Percentiles rank a stretch among this genome's conserved stretches.
Evolutionary conservation across 2,329 filamentous ascomycete species (phyloP).

Genomic region (Amylocarpus encephaloides): DNA sequence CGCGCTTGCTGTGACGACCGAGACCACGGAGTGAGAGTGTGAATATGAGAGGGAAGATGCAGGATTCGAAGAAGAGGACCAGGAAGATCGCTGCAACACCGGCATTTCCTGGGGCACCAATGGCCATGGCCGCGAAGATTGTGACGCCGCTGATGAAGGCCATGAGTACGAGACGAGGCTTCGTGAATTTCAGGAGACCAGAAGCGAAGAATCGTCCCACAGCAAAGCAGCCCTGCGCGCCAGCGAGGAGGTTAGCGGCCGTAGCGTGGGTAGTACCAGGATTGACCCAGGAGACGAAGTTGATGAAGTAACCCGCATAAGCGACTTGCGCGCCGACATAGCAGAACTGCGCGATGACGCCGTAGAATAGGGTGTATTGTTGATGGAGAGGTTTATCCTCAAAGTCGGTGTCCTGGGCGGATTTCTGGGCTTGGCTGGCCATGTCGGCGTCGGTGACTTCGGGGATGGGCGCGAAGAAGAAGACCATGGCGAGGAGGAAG

Average conservation of each 20-base stretch:
- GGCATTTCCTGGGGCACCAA: slow-evolving; percentile 37
- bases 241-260: slow-evolving; percentile 59
- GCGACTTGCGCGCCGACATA: slow-evolving; percentile 53
- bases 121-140: slow-evolving; percentile 40
- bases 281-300: slow-evolving; percentile 40
- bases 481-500: slow-evolving; percentile 60
- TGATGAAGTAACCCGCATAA: slow-evolving; percentile 55
- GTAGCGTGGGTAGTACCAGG: slow-evolving; percentile 38
- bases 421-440: slow-evolving; percentile 38
- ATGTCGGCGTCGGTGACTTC: slow-evolving; percentile 48
- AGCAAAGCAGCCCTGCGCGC: slow-evolving; percentile 68
- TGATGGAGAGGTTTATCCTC: slow-evolving; percentile 22
- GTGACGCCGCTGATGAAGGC: slow-evolving; percentile 57
- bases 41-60: slow-evolving; percentile 78
- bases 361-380: slow-evolving; percentile 57
- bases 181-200: slow-evolving; percentile 52
- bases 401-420: slow-evolving; percentile 16
- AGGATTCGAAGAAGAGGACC: slow-evolving; percentile 68
- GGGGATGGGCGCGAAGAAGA: slow-evolving; percentile 60
- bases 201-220: slow-evolving; percentile 65
- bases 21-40: slow-evolving; percentile 73
- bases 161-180: slow-evolving; percentile 62
- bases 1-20: slow-evolving; percentile 71
- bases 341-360: slow-evolving; percentile 69
- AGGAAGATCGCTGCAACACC: slow-evolving; percentile 59